Conservation (phyloP, 352 stramenopile genomes). For the Phytophthora sp. region DNA sequence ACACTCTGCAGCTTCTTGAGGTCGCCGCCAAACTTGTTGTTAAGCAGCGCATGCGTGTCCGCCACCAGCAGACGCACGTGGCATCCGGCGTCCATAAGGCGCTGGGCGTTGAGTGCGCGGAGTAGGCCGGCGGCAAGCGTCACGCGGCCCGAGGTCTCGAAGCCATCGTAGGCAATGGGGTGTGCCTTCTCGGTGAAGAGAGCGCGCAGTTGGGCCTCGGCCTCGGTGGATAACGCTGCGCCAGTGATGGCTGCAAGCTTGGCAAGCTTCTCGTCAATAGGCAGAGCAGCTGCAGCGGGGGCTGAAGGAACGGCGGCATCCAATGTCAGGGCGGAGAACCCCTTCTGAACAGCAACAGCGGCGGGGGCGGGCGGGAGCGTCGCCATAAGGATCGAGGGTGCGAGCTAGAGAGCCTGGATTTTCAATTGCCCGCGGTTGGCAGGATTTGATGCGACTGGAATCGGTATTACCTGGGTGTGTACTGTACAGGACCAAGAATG, state of each 20-base stretch:
- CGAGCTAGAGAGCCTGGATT: constrained; percentile 15
- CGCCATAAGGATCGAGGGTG: constrained; percentile 32
- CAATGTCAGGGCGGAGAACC: constrained; percentile 63
- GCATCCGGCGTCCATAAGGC: constrained; percentile 90
- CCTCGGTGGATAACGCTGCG: constrained; percentile 41
- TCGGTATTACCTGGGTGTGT: constrained; percentile 22
- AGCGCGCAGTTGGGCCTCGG: constrained; percentile 75
- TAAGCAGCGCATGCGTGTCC: constrained; percentile 99
- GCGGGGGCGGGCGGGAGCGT: constrained; percentile 48
- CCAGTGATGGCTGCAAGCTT: constrained; percentile 64
- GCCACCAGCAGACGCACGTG: constrained; percentile 99
- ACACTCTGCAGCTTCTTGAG: constrained; percentile 96
- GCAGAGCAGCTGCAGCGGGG: constrained; percentile 43
- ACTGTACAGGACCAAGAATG: constrained; percentile 10
- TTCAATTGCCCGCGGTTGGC: constrained; percentile 8
- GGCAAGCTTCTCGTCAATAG: constrained; percentile 68
- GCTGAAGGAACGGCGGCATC: constrained; percentile 29
- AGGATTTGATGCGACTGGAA: constrained; percentile 2
- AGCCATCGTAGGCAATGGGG: constrained; percentile 96
- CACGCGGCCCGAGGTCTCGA: constrained; percentile 98
- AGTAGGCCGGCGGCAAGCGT: constrained; percentile 97
- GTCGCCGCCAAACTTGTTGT: constrained; percentile 99
- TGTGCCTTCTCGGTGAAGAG: constrained; percentile 86
- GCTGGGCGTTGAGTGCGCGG: constrained; percentile 95
- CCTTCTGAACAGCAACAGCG: constrained; percentile 41